Evolutionary conservation across 2,329 filamentous ascomycete species (phyloP).

Genomic region (Cladosporium colombiae): DNA sequence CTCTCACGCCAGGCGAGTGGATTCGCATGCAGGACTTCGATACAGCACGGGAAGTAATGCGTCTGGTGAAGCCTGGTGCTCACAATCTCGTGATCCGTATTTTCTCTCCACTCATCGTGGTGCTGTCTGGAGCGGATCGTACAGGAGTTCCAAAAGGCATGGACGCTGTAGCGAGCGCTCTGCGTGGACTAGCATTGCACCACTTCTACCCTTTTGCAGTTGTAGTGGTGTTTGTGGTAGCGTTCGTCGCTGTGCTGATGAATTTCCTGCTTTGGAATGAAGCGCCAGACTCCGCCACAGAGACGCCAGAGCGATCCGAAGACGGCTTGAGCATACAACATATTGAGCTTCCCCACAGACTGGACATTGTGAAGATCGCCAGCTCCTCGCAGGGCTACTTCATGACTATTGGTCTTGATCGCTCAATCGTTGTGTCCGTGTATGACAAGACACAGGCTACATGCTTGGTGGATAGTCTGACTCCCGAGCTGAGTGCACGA

Average conservation of each 20-base stretch:
- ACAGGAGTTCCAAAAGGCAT: conserved; percentile 53
- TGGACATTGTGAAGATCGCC: conserved; percentile 68
- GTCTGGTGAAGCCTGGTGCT: conserved; percentile 70
- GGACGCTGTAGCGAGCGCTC: conserved; percentile 55
- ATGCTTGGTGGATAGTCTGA: conserved; percentile 25
- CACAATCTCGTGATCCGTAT: conserved; percentile 73
- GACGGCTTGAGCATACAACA: conserved; percentile 62
- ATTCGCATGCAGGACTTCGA: conserved; percentile 75
- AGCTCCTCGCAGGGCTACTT: conserved; percentile 65
- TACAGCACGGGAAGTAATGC: conserved; percentile 73
- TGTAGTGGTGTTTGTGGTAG: conserved; percentile 62
- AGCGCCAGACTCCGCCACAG: conserved; percentile 43
- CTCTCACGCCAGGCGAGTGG: conserved; percentile 75
- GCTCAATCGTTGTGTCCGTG: conserved; percentile 52
- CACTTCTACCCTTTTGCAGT: conserved; percentile 70
- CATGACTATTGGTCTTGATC: conserved; percentile 70
- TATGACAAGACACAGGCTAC: conserved; percentile 27
- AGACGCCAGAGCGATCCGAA: conserved; percentile 50
- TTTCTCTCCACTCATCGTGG: conserved; percentile 73
- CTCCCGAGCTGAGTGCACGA: conserved; percentile 24
- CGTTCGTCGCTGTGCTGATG: conserved; percentile 68
- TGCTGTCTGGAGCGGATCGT: conserved; percentile 68
- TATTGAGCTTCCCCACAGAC: conserved; percentile 62
- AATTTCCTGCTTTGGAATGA: conserved; percentile 73
- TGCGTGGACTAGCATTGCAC: conserved; percentile 54